Conservation (phyloP, 352 stramenopile species). For the Pythium aphanidermatum region DNA sequence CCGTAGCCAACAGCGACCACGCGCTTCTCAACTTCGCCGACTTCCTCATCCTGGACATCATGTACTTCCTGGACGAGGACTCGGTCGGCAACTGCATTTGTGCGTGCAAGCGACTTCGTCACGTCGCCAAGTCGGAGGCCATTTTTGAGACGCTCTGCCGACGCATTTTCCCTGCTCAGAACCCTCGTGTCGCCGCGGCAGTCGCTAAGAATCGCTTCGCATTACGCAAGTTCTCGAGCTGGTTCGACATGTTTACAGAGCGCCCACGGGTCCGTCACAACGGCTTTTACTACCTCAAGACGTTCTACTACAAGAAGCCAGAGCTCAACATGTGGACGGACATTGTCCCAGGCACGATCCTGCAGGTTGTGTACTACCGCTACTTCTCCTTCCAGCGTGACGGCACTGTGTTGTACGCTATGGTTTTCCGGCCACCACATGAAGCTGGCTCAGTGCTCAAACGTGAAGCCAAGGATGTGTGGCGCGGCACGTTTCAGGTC, state of each 20-base stretch:
- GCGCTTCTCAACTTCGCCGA: conserved; percentile 62
- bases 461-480: conserved; percentile 2
- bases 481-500: background rate
- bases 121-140: conserved; percentile 43
- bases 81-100: conserved; percentile 46
- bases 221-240: conserved; percentile 58
- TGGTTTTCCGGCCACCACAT: conserved; percentile 70
- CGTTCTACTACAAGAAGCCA: conserved; percentile 82
- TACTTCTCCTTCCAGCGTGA: conserved; percentile 79
- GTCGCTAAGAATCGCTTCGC: conserved; percentile 44
- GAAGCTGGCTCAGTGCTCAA: conserved; percentile 31
- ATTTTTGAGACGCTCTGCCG: conserved; percentile 65
- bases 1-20: no score
- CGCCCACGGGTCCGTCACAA: conserved; percentile 70
- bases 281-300: conserved; percentile 72
- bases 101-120: conserved; percentile 47
- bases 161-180: conserved; percentile 66
- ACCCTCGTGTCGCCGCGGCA: conserved; percentile 29
- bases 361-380: conserved; percentile 79
- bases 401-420: conserved; percentile 64
- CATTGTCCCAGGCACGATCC: conserved; percentile 54
- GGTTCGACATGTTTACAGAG: conserved; percentile 69
- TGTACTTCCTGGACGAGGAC: conserved; percentile 73
- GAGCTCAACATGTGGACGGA: conserved; percentile 84
- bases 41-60: conserved; percentile 56